Base-by-base conservation (phyloP, 768 basidiomycete genomes). In the Xerocomus potaroensis region DNA sequence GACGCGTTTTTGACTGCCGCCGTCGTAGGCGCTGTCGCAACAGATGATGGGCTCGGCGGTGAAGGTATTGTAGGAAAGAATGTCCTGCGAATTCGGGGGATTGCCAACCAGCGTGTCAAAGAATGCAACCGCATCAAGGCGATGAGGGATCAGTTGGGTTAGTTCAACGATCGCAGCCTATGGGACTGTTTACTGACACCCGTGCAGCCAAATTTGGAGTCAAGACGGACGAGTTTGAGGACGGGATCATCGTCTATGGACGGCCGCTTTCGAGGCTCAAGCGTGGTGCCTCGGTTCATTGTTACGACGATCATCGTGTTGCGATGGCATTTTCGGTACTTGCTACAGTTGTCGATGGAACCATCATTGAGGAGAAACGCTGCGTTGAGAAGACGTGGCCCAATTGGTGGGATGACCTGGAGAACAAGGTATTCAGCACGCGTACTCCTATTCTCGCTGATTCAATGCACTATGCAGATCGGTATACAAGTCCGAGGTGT, bases 301-400 rank as follows among this genome's bases (percentile, higher is more conserved):
- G 95, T 61, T 99, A 97, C 60, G 95, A 98, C 65, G 96, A 98
- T 52, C 96, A 99, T 63, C 88, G 96, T 35, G 95, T 99, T 8
- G 95, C 93, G 8, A 98, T 99, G 96, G 91, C 94, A 0, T 98
- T 97, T 73, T 84, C 87, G 51, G 92, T 97, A 26, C 72, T 98
- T 32, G 83, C 84, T 16, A 76, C 84, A 4, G 77, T 91, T 4
- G 69, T 91, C 32, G 68, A 75, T 27, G 80, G 77, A n/a, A 87
- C 89, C 3, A 71, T 91, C 53, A 75, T 98, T 23, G 93, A 97
- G 61, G 95, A 98, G 72, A 95, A 95, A 69, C 76, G 94, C 44
- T 97, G 96, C 60, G 96, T 99, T 26, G 95, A 95, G 69, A 99
- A 99, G 78, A 99, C 95, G 0, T 99, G 95, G 95, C 96, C 96